Evolutionary conservation across 768 basidiomycete species (phyloP), one percentile per base, ranked within the genome.

Genomic region (Leccinum variicolor): DNA sequence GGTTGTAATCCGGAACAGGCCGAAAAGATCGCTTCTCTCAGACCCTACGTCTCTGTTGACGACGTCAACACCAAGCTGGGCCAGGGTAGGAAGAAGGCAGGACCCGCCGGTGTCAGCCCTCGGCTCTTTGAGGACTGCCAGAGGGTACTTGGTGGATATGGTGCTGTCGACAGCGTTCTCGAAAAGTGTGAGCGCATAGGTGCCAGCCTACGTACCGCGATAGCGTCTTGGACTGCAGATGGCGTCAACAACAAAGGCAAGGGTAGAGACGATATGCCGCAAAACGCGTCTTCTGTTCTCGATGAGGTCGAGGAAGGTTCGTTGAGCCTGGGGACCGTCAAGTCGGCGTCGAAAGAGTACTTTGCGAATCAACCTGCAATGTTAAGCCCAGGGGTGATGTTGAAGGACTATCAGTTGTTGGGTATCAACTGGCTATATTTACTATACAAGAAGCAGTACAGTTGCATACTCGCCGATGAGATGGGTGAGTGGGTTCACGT

Each of bases 401-500:
- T 99, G 66, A 99, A 99, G 77, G 95, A 96, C 64, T 99, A 99
- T 72, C 96, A 99, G 73, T 77, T 98, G 57, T 80, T 98, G 56
- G 97, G 97, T n/a, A 81, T 99, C 54, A 99, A 98, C 71, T 99
- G 97, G 97, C 77, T 99, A 62, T 86, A 92, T 73, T 74, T 98
- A 21, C 76, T 98, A 52, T 94, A 94, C 72, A 80, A 79, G 57
- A 85, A 83, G 65, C 81, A 82, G 57, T 80, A 90, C 52, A 95
- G 93, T 62, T 98, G 96, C 72, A 98, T 99, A 68, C 81, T 99
- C 45, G 97, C 97, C 2, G 97, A 99, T 73, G 97, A 99, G 73
- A 99, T 99, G 97, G 96, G 96, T 92, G 73, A 65, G 84, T 80
- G 31, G 43, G 25, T 52, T 23, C 13, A 13, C 5, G 2, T 36